phyloP scores from a whole-genome alignment of 1,139 yeast genomes.

The Magnusiomyces ingens region DNA sequence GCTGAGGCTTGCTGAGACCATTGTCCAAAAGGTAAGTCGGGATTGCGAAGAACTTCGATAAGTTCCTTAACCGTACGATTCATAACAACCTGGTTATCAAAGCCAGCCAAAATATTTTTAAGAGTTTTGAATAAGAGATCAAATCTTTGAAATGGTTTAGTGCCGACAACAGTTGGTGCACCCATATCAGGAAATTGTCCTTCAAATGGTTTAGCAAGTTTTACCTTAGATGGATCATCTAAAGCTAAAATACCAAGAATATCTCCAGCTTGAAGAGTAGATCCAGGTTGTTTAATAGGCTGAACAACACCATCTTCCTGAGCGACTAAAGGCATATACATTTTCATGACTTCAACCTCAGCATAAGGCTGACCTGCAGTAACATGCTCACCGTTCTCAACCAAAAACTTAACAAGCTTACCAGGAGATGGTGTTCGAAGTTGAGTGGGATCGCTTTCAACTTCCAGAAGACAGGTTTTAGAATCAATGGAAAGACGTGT shows the following conservation, averaged over 20 bases:
- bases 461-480: constrained; percentile 87
- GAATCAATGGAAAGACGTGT: constrained; percentile 95
- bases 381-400: constrained; percentile 93
- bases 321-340: constrained; percentile 55
- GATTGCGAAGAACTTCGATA: constrained; percentile 65
- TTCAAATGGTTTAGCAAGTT: constrained; percentile 92
- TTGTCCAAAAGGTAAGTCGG: constrained; percentile 84
- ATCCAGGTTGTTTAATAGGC: constrained; percentile 95
- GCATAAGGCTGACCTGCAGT: constrained; percentile 91
- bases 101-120: constrained; percentile 77
- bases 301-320: constrained; percentile 92
- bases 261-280: constrained; percentile 93
- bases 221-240: constrained; percentile 95
- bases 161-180: constrained; percentile 72
- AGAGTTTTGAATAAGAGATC: constrained; percentile 52
- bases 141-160: constrained; percentile 76
- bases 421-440: constrained; percentile 98
- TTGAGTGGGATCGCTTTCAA: constrained; percentile 97
- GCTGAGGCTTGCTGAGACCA: constrained; percentile 87
- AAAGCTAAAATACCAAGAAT: constrained; percentile 88
- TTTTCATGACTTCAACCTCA: constrained; percentile 98
- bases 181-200: constrained; percentile 91
- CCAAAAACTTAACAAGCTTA: constrained; percentile 85
- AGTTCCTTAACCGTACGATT: constrained; percentile 68
- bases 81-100: constrained; percentile 93